Conservation (phyloP, 108 stramenopile species). For the Conticribra guillardii region DNA sequence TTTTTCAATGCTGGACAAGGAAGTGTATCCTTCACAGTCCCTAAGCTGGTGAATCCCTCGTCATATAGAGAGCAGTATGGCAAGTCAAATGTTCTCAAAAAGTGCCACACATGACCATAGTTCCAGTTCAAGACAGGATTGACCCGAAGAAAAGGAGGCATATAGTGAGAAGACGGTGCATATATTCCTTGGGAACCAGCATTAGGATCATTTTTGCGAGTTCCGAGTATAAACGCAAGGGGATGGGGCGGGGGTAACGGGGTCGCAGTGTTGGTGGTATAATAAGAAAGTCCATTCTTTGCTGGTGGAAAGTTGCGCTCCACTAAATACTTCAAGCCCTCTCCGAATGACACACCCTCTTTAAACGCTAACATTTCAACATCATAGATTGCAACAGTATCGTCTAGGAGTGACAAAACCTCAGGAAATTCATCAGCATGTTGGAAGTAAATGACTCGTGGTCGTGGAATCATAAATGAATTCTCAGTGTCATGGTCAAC, state of each 20-base stretch:
- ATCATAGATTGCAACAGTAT: conserved; percentile 81
- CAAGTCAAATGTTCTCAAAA: conserved; percentile 84
- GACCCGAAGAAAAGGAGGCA: conserved; percentile 98
- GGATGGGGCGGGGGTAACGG: conserved; percentile 42
- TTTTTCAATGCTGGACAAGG: conserved; percentile 91
- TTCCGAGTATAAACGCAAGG: conserved; percentile 95
- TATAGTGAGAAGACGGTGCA: conserved; percentile 84
- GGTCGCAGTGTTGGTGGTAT: background rate
- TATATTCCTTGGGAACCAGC: conserved; percentile 80
- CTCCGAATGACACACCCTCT: conserved; percentile 60
- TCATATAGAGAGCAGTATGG: conserved; percentile 96
- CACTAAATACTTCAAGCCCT: conserved; percentile 75
- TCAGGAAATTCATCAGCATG: conserved; percentile 84
- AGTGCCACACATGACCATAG: conserved; percentile 93
- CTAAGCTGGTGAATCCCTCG: conserved; percentile 95
- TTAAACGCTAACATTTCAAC: conserved; percentile 89
- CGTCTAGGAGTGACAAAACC: conserved; percentile 57
- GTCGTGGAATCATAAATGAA: conserved; percentile 54
- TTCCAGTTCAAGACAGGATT: conserved; percentile 96
- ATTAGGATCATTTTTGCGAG: conserved; percentile 94
- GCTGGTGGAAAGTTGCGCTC: conserved; percentile 49
- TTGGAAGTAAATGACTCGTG: conserved; percentile 84
- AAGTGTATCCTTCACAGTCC: conserved; percentile 87
- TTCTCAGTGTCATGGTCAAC: too few species aligned
- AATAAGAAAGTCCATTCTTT: conserved; percentile 27